These are phyloP conservation scores for Cicer pinnatifidum DNA, from an alignment of 306 rosid genomes.

Conservation along the genomic window DNA sequence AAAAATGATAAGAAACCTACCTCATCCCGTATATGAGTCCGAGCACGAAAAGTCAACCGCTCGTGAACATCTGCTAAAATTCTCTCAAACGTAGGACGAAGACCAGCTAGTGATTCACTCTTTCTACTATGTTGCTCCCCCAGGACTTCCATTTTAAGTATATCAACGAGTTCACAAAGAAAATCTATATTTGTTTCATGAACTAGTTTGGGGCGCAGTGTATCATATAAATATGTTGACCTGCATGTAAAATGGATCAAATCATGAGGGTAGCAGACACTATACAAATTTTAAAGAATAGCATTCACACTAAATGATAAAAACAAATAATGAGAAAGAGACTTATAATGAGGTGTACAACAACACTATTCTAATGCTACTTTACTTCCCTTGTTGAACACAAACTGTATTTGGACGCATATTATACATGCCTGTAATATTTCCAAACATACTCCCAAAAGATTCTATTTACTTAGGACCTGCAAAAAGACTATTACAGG, in stretches of 20 bases:
- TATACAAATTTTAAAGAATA: slow-evolving; percentile 10
- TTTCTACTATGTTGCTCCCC: slow-evolving; percentile 79
- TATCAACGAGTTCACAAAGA: slow-evolving; percentile 96
- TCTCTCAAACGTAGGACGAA: slow-evolving; percentile 88
- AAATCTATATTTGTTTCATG: slow-evolving; percentile 91
- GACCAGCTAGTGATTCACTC: slow-evolving; percentile 84
- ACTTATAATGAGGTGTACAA: slow-evolving; percentile 29
- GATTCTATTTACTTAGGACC: slow-evolving; percentile 10
- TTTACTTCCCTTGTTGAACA: slow-evolving; percentile 4
- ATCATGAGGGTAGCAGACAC: slow-evolving; percentile 32
- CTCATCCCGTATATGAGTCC: slow-evolving; percentile 94
- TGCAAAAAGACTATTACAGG: slow-evolving; percentile 23
- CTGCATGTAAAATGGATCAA: slow-evolving; percentile 57
- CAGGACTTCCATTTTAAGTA: slow-evolving; percentile 89
- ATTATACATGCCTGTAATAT: slow-evolving; percentile 24
- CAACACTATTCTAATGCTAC: slow-evolving; percentile 17
- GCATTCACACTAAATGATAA: slow-evolving; percentile 22
- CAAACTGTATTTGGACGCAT: not conserved
- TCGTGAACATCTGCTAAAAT: slow-evolving; percentile 97
- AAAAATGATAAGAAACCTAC: slow-evolving; percentile 48
- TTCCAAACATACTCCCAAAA: slow-evolving; percentile 24
- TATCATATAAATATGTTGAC: slow-evolving; percentile 87
- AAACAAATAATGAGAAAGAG: slow-evolving; percentile 16
- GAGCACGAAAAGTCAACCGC: slow-evolving; percentile 93
- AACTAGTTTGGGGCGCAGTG: slow-evolving; percentile 91